Evolutionary conservation across 2,329 filamentous ascomycete genomes (phyloP).

Genomic region (Chaetomiaceae sp.): DNA sequence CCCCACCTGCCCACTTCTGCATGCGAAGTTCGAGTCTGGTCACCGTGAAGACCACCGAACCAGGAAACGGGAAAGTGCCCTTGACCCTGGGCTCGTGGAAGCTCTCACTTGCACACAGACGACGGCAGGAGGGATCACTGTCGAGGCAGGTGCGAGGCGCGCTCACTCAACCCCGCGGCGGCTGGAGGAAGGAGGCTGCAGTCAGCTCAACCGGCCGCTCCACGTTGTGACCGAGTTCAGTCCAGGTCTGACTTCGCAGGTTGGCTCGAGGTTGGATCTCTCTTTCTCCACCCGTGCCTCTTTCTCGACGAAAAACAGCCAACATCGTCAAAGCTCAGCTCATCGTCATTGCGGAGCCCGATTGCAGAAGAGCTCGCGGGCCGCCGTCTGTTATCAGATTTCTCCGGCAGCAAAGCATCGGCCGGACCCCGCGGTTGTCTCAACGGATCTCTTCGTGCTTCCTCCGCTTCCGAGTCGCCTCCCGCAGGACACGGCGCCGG

Average conservation of each 20-base stretch:
- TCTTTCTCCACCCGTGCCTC: slow-evolving; percentile 7
- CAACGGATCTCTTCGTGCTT: neutral
- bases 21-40: slow-evolving; percentile 2
- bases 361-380: neutral
- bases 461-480: neutral
- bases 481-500: slow-evolving; percentile 2
- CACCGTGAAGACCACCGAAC: neutral
- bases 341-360: neutral
- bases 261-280: too few relatives aligned
- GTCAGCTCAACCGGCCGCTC: too few relatives aligned
- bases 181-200: neutral
- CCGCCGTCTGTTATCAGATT: neutral
- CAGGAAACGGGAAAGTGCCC: slow-evolving; percentile 3
- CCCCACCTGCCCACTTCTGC: slow-evolving; percentile 23
- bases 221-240: too few relatives aligned
- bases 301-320: neutral
- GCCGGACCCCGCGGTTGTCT: neutral
- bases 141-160: neutral
- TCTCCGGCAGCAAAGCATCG: slow-evolving; percentile 1
- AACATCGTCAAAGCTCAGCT: neutral
- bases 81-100: slow-evolving; percentile 8
- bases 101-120: neutral
- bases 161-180: slow-evolving; percentile 1
- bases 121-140: neutral
- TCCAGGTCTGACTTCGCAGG: neutral